A percentile compares a stretch with the other conserved stretches of the same genome.
These are phyloP conservation scores for Wickerhamomyces hampshirensis DNA, from an alignment of 805 yeast genomes.

Conservation along the genomic window DNA sequence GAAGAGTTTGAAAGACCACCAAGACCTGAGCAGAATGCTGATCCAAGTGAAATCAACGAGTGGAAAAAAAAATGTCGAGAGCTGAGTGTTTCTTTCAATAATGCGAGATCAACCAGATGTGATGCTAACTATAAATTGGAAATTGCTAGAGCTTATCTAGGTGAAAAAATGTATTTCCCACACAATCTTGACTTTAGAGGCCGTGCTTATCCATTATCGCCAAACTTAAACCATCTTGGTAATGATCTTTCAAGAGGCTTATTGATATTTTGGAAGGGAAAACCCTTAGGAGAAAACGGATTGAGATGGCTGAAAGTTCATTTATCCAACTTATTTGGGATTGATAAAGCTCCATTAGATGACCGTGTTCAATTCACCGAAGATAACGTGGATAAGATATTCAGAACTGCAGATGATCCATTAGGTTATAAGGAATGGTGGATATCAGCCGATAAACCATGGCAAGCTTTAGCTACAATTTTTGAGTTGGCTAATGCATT, in stretches of 20 bases:
- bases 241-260: slow-evolving; percentile 73
- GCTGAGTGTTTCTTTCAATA: slow-evolving; percentile 54
- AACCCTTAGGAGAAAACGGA: slow-evolving; percentile 58
- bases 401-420: slow-evolving; percentile 62
- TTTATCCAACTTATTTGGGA: slow-evolving; percentile 66
- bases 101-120: slow-evolving; percentile 83
- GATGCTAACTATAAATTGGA: slow-evolving; percentile 91
- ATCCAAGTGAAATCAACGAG: slow-evolving; percentile 63
- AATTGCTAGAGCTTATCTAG: slow-evolving; percentile 88
- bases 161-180: slow-evolving; percentile 74
- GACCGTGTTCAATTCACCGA: slow-evolving; percentile 61
- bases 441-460: slow-evolving; percentile 73
- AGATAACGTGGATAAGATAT: slow-evolving; percentile 48
- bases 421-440: slow-evolving; percentile 56
- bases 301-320: slow-evolving; percentile 74
- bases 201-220: slow-evolving; percentile 76
- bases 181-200: slow-evolving; percentile 82
- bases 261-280: slow-evolving; percentile 74
- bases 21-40: slow-evolving; percentile 59
- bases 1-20: slow-evolving; percentile 46
- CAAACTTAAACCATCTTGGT: slow-evolving; percentile 78
- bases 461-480: slow-evolving; percentile 75
- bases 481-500: slow-evolving; percentile 61
- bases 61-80: slow-evolving; percentile 62
- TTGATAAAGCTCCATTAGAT: slow-evolving; percentile 64